Base-by-base conservation (phyloP, 441 rosid species). In the Gossypium laxum region DNA sequence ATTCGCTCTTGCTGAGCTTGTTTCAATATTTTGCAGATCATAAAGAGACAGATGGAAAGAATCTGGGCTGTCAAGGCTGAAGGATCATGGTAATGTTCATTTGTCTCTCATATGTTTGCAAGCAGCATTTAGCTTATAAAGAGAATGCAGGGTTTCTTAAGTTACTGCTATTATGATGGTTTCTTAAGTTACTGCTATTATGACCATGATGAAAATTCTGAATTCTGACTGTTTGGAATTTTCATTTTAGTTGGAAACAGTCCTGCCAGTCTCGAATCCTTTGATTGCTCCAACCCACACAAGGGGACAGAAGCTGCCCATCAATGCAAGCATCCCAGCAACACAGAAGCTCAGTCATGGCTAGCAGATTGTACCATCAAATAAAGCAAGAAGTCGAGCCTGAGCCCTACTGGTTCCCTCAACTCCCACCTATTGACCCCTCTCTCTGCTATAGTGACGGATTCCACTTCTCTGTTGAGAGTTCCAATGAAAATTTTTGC, bases 401-500 rank as follows among this genome's bases (percentile, higher is more conserved):
- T 0, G 88, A 80, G 47, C 64, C 85, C 43, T 80, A 67, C 75
- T 80, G 71, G 79, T 74, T 72, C 66, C 83, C 88, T 30, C 84
- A 77, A 70, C 75, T 82, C 70, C 83, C 78, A 69, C 56, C 78
- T 56, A 15, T 67, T 61, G 83, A 81, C 47, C 82, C 52, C 58
- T 78, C 71, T 30, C 58, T 73, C 12, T 55, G 52, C 76, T 74
- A 66, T 77, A 69, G 30, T 74, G 77, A 76, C 22, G 81, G 77
- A 71, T 58, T 71, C 41, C 68, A 69, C 60, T 77, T 80, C 71
- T 70, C 82, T 55, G 41, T 77, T 75, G 75, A 72, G 71, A 81
- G 78, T 77, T 73, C 85, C 22, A 67, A 17, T 24, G 87, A 81
- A 48, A 81, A 72, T 28, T 87, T 77, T 73, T 85, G 95, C 81